Base-by-base conservation (phyloP, 805 yeast genomes). In the Lipomyces yamadae region DNA sequence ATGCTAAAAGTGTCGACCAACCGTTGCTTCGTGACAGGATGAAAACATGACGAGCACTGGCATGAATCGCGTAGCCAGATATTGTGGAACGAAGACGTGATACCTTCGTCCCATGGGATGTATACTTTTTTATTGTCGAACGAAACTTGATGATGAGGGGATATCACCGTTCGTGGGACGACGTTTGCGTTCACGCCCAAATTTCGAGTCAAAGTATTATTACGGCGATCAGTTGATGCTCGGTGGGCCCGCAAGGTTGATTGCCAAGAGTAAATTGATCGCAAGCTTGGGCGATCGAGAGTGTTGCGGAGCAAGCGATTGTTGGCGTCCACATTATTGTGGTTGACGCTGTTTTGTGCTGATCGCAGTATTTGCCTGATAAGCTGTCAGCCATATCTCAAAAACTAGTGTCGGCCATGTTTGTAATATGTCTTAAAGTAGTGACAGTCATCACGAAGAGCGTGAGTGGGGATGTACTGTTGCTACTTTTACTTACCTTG, bases 51-150 rank as follows among this genome's bases (percentile, higher is more conserved):
- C 10, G 77, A 75, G 69, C 90, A 87, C 68, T 83, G 88, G 71
- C 91, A 88, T 71, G 83, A 82, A 75, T 88, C 91, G 58, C 91
- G 78, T 24, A 88, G 79, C 91, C 91, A 88, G 57, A 88, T 80
- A 73, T 82, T 74, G 73, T 85, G 86, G 67, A 65, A 76, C 35
- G 72, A 63, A 54, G 78, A 76, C 1, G 70, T 70, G 34, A 61
- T 56, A 8, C 76, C 77, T 58, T 72, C 72, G 13, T 61, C 65
- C 78, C 78, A 76, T 29, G 66, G 70, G 8, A 76, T 64, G 58
- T 62, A 66, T 10, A 76, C 72, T 55, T 73, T 73, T 32, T 62
- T 63, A 15, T 60, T 62, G 53, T 74, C 74, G 58, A 72, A 69
- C 24, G 70, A 60, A n/a, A 71, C 57, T 24, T 62, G 71, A 45